Conservation (phyloP, 2,329 filamentous ascomycete genomes). For the Coleophoma eucalyptorum region DNA sequence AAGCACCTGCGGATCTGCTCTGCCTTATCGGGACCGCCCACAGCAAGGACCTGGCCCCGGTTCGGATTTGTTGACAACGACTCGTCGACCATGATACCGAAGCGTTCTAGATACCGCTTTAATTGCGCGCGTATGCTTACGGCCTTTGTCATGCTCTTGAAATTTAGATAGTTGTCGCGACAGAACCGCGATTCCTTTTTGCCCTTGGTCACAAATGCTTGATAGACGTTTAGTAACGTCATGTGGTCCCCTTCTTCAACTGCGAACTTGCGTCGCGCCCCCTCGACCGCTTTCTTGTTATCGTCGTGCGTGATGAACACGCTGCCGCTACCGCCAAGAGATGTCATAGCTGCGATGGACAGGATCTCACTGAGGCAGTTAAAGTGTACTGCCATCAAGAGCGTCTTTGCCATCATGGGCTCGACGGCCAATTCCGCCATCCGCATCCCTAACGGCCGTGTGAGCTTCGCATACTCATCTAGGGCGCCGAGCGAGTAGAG, state of each 20-base stretch:
- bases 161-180: constrained; percentile 82
- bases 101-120: constrained; percentile 80
- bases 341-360: constrained; percentile 88
- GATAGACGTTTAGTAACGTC: constrained; percentile 90
- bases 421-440: constrained; percentile 95
- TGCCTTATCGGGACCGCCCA: constrained; percentile 44
- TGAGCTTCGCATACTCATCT: constrained; percentile 87
- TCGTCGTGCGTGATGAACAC: constrained; percentile 81
- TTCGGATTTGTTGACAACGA: constrained; percentile 38
- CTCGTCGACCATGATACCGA: constrained; percentile 69
- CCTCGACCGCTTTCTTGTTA: constrained; percentile 72
- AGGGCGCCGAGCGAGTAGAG: constrained; percentile 83
- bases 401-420: constrained; percentile 90
- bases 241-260: constrained; percentile 93
- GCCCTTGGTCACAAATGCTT: constrained; percentile 79
- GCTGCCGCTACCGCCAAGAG: constrained; percentile 67
- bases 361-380: constrained; percentile 81
- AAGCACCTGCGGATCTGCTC: constrained; percentile 82
- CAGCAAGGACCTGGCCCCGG: constrained; percentile 26
- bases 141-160: constrained; percentile 75
- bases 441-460: constrained; percentile 76
- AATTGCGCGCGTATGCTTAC: constrained; percentile 85
- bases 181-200: constrained; percentile 85
- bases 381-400: constrained; percentile 73
- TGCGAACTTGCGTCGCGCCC: constrained; percentile 74